Base-by-base conservation (phyloP, 768 basidiomycete genomes). In the Pisolithus marmoratus region DNA sequence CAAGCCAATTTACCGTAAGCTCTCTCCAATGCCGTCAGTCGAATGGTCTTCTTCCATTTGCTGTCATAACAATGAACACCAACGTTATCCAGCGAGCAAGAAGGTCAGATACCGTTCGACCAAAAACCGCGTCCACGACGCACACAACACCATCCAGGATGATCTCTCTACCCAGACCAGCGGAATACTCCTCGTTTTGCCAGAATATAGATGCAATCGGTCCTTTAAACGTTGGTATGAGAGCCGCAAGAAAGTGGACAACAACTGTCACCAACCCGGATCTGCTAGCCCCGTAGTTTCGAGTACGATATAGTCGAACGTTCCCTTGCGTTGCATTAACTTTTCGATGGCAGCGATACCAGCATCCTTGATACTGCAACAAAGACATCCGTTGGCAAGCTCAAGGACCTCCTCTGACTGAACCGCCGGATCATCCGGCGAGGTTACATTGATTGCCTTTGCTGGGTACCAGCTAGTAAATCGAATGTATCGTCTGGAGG, bases 221-320 rank as follows among this genome's bases (percentile, higher is more conserved):
- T n/a, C 86, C 87, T 88, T 47, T 50, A 29, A 49, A n/a, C 5
- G 6, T 34, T 22, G 29, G 20, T n/a, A 46, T n/a, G 8, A 46
- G 36, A 36, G 5, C 20, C 12, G 3, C 40, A 22, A 42, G 14
- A 41, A 34, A 14, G 20, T 17, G 19, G 6, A 19, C 17, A 46
- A 20, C 5, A 20, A 34, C 8, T 12, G 12, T 50, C 20, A 51
- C 69, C 49, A 55, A 90, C 91, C 91, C 52, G 95, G 95, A 72
- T 98, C 95, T 9, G 95, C 95, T 8, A 98, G 76, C 0, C 95
- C 95, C 0, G 96, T 98, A 2, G 95, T 90, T 70, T 99, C 96
- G 15, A 99, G 76, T 40, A 99, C 72, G 56, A 99, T 96, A 67
- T 97, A 87, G 69, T 98, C 96, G 63, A 98, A 94, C 1, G 81